Evolutionary conservation across 2,329 filamentous ascomycete genomes (phyloP), one percentile per base, ranked within the genome.

Genomic region (Stagonosporopsis rhizophila): DNA sequence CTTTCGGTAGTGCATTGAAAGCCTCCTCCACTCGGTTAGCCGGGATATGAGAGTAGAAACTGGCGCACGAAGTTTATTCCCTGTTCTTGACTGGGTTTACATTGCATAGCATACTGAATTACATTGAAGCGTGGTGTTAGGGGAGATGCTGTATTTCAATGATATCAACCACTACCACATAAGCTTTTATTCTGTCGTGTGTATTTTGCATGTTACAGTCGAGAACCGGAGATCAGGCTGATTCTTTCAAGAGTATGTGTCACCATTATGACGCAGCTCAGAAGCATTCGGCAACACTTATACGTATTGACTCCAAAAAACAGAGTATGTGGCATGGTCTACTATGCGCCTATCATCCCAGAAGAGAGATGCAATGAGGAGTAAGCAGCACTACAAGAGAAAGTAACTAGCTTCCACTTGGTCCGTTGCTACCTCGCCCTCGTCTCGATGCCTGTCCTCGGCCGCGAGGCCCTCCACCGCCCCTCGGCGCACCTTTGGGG

Each of bases 371-470:
- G 1, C 14, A 5, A 7, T 6, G 15, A 2, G 23, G 5, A 15
- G 20, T 12, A 9, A 37, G 44, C 14, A 27, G 8, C 12, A 23
- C 7, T 8, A 34, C 6, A 34, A 27, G n/a, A 19, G 25, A 6
- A 44, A 19, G 27, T 20, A 19, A 19, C 44, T 53, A 53, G 22
- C 37, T 17, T 42, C 32, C 42, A 23, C 37, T 23, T 22, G 46
- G 50, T 12, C 46, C 50, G 4, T 28, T 8, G 14, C 12, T 39
- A 8, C 50, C 37, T 41, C 50, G 27, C 15, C 49, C 41, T 34
- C 49, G 22, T 20, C 42, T 44, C 19, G 48, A n/a, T 9, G 35
- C 42, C 23, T 34, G 32, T 11, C 49, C 49, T 40, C 41, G 45
- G 12, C 35, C 49, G n/a, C 49, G 41, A n/a, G 45, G n/a, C 15